Percentiles rank a stretch among this genome's conserved stretches.
phyloP scores from a whole-genome alignment of 768 basidiomycete genomes.

The Podaxis sp. region DNA sequence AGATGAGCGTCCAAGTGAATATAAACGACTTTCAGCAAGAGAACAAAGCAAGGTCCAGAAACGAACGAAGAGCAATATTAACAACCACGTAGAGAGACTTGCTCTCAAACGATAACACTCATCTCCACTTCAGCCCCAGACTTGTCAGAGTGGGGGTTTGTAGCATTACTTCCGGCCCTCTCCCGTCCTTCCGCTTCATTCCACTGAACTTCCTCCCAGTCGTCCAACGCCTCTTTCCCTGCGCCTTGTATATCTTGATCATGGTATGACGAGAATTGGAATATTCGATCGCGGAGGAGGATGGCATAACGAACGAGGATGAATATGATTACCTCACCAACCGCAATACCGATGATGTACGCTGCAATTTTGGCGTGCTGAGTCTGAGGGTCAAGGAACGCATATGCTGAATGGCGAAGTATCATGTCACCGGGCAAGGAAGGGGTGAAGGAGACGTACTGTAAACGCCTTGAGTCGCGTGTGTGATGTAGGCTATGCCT shows the following conservation, averaged over 20 bases:
- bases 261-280: neutral
- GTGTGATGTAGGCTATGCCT: conserved; percentile 62
- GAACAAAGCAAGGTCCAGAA: neutral
- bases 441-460: conserved; percentile 31
- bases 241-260: neutral
- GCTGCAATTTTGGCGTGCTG: conserved; percentile 42
- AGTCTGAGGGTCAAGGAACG: conserved; percentile 54
- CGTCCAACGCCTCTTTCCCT: neutral
- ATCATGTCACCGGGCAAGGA: neutral
- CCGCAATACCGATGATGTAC: conserved; percentile 56
- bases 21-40: neutral
- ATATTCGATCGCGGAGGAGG: conserved; percentile 25
- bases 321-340: conserved; percentile 50
- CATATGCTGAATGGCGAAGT: conserved; percentile 39
- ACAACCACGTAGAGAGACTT: neutral
- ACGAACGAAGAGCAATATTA: neutral
- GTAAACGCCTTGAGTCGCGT: conserved; percentile 56
- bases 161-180: neutral
- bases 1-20: neutral
- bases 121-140: neutral
- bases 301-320: conserved; percentile 37
- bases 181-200: neutral
- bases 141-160: neutral
- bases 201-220: conserved; percentile 5
- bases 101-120: neutral